Evolutionary conservation across 2,329 filamentous ascomycete genomes (phyloP).

Genomic region (Lasiodiplodia sp.): DNA sequence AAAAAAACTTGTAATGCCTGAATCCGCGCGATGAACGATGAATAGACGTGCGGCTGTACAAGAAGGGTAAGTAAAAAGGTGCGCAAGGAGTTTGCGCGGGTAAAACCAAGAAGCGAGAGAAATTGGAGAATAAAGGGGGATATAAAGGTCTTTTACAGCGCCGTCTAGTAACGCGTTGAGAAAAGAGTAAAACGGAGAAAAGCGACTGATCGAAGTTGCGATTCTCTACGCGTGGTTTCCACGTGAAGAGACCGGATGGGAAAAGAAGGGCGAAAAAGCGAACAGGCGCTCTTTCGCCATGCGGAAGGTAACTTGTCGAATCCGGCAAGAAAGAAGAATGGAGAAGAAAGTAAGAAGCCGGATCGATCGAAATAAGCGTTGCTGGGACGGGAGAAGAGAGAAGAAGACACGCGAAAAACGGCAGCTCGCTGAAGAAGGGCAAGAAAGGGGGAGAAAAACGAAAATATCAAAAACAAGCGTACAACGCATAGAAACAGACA

Average conservation of each 20-base stretch:
- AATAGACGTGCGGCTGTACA: slow-evolving; percentile 10
- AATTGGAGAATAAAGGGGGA: neutral
- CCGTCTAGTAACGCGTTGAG: neutral
- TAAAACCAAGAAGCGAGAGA: neutral
- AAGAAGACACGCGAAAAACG: neutral
- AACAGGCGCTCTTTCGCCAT: neutral
- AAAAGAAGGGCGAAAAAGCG: neutral
- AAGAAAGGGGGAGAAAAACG: neutral
- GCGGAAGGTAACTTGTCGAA: neutral
- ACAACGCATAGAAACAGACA: neutral
- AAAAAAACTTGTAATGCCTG: neutral
- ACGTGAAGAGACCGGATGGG: neutral
- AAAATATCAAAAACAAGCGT: neutral
- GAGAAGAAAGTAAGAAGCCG: neutral
- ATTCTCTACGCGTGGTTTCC: neutral
- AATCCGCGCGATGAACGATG: neutral
- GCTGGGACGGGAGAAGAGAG: neutral
- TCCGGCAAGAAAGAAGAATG: slow-evolving; percentile 1
- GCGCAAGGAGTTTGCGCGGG: no score
- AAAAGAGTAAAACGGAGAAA: neutral
- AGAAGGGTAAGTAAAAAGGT: neutral
- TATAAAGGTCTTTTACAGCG: slow-evolving; percentile 3
- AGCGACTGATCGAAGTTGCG: neutral
- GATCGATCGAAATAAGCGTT: neutral
- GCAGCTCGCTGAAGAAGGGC: neutral